phyloP scores from a whole-genome alignment of 2,329 filamentous ascomycete species.

The Fusarium papillatum region DNA sequence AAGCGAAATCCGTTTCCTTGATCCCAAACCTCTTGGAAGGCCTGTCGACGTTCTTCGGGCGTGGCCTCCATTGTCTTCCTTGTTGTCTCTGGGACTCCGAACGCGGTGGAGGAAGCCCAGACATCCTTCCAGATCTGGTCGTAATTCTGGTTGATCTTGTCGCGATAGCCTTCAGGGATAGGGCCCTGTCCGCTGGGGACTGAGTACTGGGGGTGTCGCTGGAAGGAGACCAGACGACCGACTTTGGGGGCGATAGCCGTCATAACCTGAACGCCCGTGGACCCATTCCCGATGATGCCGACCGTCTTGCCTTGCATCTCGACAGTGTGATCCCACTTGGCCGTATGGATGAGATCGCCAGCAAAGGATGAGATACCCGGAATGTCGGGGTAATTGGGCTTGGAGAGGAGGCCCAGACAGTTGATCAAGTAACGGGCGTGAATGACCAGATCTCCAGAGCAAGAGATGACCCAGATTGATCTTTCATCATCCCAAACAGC shows the following conservation, averaged over 20 bases:
- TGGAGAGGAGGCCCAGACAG: neutral
- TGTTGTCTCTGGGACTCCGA: neutral
- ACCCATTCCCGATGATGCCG: conserved; percentile 23
- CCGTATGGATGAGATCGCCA: neutral
- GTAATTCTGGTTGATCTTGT: neutral
- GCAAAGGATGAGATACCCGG: neutral
- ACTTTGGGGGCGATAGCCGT: conserved; percentile 16
- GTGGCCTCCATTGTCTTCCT: neutral
- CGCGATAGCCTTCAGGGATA: neutral
- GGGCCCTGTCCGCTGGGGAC: conserved; percentile 13
- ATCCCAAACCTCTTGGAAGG: conserved; percentile 47
- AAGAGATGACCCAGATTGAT: neutral
- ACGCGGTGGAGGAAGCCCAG: neutral
- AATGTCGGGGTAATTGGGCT: neutral
- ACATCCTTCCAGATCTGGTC: neutral
- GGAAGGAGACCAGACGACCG: conserved; percentile 33
- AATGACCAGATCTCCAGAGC: neutral
- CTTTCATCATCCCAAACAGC: conserved; percentile 40
- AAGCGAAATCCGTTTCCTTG: conserved; percentile 47
- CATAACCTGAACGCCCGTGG: conserved; percentile 27
- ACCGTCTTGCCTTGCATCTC: conserved; percentile 6
- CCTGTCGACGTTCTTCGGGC: conserved; percentile 9
- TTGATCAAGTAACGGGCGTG: neutral
- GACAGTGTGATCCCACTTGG: neutral
- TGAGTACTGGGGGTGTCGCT: conserved; percentile 29